These are phyloP conservation scores for Aspergillus sclerotioniger DNA, from an alignment of 495 filamentous ascomycete genomes.

Conservation along the genomic window DNA sequence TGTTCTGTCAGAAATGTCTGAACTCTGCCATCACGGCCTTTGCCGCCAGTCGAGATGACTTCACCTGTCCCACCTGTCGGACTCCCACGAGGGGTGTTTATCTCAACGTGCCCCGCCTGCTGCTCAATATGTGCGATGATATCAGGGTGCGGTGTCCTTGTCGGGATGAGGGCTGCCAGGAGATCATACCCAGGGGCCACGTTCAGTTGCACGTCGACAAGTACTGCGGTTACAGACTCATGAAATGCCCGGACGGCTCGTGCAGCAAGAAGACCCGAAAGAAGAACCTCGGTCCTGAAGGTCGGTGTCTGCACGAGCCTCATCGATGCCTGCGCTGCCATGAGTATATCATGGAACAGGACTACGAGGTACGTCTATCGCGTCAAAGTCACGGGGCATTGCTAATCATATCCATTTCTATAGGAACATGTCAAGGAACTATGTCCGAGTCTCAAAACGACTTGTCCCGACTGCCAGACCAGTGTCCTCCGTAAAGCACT, in stretches of 20 bases:
- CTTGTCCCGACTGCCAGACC: conserved; percentile 53
- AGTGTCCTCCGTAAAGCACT: conserved; percentile 49
- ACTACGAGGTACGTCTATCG: conserved; percentile 50
- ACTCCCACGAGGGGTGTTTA: conserved; percentile 36
- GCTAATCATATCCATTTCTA: background rate
- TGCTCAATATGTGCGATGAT: conserved; percentile 70
- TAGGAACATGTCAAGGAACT: conserved; percentile 48
- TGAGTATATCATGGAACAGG: conserved; percentile 53
- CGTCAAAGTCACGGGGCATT: background rate
- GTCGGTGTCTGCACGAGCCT: conserved; percentile 55
- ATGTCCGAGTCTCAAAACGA: conserved; percentile 49
- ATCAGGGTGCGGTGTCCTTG: conserved; percentile 73
- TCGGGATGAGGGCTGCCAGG: conserved; percentile 57
- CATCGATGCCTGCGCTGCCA: conserved; percentile 55
- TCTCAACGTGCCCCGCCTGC: conserved; percentile 49
- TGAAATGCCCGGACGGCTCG: conserved; percentile 57
- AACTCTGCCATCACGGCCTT: conserved; percentile 53
- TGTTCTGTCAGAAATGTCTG: conserved; percentile 75
- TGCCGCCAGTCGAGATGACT: conserved; percentile 37
- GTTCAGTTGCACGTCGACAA: conserved; percentile 71
- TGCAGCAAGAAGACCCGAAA: conserved; percentile 52
- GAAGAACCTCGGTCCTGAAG: conserved; percentile 40
- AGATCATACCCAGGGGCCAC: conserved; percentile 61
- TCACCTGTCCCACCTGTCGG: conserved; percentile 49
- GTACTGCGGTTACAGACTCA: conserved; percentile 65